Percentiles rank a stretch among this genome's conserved stretches.
These are phyloP conservation scores for Pittosporum tobira DNA, from an alignment of 129 eudicot species.

Conservation along the genomic window DNA sequence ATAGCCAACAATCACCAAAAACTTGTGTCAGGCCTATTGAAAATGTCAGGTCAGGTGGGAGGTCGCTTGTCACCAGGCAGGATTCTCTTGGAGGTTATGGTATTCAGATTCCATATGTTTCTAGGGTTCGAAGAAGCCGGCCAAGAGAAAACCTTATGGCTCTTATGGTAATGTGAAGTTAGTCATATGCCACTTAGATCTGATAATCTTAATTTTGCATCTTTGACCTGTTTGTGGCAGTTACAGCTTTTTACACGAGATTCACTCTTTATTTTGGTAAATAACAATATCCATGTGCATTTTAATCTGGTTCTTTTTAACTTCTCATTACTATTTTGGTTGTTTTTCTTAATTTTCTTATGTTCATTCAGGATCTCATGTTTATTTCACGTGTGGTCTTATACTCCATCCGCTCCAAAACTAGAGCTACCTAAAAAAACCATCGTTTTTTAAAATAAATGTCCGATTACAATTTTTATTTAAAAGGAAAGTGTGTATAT, in stretches of 20 bases:
- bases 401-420: too few species aligned
- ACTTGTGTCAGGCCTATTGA: conserved; percentile 32
- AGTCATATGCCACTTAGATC: not conserved
- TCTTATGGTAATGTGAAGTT: conserved; percentile 51
- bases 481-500: too few species aligned
- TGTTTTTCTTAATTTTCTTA: too few species aligned
- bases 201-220: not conserved
- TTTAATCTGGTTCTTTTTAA: too few species aligned
- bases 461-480: too few species aligned
- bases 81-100: conserved; percentile 98
- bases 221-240: not conserved
- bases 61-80: conserved; percentile 57
- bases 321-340: too few species aligned
- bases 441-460: too few species aligned
- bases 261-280: too few species aligned
- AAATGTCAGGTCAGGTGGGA: conserved; percentile 37
- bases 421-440: too few species aligned
- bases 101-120: conserved; percentile 80
- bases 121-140: conserved; percentile 81
- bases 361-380: too few species aligned
- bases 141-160: conserved; percentile 73
- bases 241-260: not conserved
- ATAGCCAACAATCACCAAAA: conserved; percentile 26
- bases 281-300: too few species aligned
- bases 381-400: too few species aligned